These are phyloP conservation scores for Apiospora marii DNA, from an alignment of 2,329 filamentous ascomycete species.

Conservation along the genomic window DNA sequence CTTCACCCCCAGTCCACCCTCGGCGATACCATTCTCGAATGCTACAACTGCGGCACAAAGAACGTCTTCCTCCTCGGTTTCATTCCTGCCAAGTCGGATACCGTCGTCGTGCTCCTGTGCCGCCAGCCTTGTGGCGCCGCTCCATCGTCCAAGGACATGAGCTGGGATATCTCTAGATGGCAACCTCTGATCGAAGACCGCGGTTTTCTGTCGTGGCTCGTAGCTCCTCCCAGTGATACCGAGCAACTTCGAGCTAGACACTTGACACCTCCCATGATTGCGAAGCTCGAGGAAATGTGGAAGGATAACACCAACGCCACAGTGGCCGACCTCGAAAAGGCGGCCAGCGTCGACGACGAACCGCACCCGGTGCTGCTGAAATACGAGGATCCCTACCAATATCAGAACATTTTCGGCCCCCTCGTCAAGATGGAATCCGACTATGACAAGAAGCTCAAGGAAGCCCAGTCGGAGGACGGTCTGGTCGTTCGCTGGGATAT, in stretches of 20 bases:
- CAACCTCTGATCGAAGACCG: slow-evolving; percentile 97
- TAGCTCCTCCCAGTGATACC: slow-evolving; percentile 86
- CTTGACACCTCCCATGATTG: slow-evolving; percentile 91
- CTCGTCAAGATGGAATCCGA: slow-evolving; percentile 99
- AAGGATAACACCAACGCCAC: slow-evolving; percentile 93
- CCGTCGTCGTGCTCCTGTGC: slow-evolving; percentile 94
- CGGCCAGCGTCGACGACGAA: slow-evolving; percentile 90
- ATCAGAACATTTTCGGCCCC: slow-evolving; percentile 98
- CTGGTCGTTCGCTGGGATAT: slow-evolving; percentile 93
- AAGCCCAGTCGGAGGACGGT: slow-evolving; percentile 97
- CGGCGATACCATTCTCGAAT: slow-evolving; percentile 95
- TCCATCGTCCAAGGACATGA: slow-evolving; percentile 98
- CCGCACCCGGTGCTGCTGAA: slow-evolving; percentile 90
- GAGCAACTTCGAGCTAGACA: slow-evolving; percentile 96
- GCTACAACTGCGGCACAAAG: slow-evolving; percentile 99
- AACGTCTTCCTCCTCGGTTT: slow-evolving; percentile 98
- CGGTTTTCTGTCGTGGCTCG: slow-evolving; percentile 93
- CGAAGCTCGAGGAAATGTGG: slow-evolving; percentile 97
- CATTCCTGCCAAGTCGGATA: slow-evolving; percentile 98
- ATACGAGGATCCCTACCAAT: slow-evolving; percentile 97
- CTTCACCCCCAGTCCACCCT: slow-evolving; percentile 92
- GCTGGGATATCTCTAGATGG: slow-evolving; percentile 98
- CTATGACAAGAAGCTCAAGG: slow-evolving; percentile 98
- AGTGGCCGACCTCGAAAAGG: slow-evolving; percentile 89
- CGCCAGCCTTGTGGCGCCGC: slow-evolving; percentile 95